Evolutionary conservation across 208 protist species (phyloP).

Genomic region (Trichomonas tenax): DNA sequence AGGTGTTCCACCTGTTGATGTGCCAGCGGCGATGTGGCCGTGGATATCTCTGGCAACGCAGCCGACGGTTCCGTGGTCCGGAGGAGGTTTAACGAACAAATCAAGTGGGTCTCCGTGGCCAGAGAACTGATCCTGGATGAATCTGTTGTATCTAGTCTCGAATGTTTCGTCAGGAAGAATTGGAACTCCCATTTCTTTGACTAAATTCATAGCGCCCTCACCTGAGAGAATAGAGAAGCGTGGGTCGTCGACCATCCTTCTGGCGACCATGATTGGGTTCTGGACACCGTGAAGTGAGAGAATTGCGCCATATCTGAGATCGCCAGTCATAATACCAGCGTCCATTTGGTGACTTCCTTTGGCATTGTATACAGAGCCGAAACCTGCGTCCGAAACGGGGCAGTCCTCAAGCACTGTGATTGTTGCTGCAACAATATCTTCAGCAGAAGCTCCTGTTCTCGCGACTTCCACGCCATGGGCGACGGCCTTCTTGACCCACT

Average conservation of each 20-base stretch:
- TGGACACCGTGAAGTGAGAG: not conserved
- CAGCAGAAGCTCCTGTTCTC: not conserved
- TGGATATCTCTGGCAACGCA: not conserved
- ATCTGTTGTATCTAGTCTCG: not conserved
- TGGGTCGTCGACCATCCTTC: not conserved
- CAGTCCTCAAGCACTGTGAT: not conserved
- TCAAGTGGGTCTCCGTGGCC: not conserved
- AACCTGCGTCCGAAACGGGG: constrained; percentile 3
- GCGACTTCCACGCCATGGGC: not conserved
- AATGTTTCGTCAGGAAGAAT: not conserved
- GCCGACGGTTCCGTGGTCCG: not conserved
- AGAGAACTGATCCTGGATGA: not conserved
- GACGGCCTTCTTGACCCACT: not conserved
- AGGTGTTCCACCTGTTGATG: constrained; percentile 5
- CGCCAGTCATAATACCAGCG: constrained; percentile 11
- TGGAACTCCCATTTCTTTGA: not conserved
- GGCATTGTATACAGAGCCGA: not conserved
- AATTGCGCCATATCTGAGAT: constrained; percentile 8
- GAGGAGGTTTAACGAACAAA: not conserved
- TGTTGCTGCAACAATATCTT: not conserved
- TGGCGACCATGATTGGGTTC: not conserved
- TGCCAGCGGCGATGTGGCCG: not conserved
- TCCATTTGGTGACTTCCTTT: not conserved
- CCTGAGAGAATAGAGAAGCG: not conserved
- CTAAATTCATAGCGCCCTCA: not conserved